Base-by-base conservation (phyloP, 2,329 filamentous ascomycete genomes). In the Alternaria angustiovoidea region DNA sequence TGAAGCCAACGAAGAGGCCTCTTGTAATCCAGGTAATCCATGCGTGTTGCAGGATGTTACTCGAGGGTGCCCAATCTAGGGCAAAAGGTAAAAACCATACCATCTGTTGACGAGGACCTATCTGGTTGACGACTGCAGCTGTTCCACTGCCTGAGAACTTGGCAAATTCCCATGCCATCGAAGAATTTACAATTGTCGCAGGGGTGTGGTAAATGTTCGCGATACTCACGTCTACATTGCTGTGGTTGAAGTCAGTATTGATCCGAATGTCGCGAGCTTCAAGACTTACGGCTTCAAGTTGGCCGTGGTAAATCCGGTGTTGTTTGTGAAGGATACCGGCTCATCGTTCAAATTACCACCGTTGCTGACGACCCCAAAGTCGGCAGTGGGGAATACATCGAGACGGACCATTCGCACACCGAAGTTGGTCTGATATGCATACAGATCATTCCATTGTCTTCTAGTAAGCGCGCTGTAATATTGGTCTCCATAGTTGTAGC, bases 1-100 rank as follows among this genome's bases (percentile, higher is more conserved):
- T 82, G 70, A 85, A 83, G n/a, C 86, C 86, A 9, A 84, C 78
- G 62, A 86, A 85, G 8, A 88, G 73, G 38, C 87, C 87, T 62
- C 86, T 82, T 5, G 87, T 88, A 34, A 87, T 72, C 87, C 86
- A 89, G 66, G 83, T 83, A 61, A 89, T 88, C 82, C 85, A 88
- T 11, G 86, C 81, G 74, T 89, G 87, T 74, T 88, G 86, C 49
- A 88, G 73, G 68, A 83, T 87, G 73, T 82, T 87, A 67, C 84
- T 86, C 2, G 86, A 83, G 14, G 81, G 78, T 52, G 82, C 81
- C 84, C 83, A 86, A 46, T 79, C 78, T 7, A 83, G 80, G 47
- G 83, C 83, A 63, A 85, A 87, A 16, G 79, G 76, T 54, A 85
- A 82, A 77, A 88, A 88, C 78, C 85, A 88, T 3, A 83, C 86